Conservation (phyloP, 2,329 filamentous ascomycete genomes). For the Geosmithia morbida region DNA sequence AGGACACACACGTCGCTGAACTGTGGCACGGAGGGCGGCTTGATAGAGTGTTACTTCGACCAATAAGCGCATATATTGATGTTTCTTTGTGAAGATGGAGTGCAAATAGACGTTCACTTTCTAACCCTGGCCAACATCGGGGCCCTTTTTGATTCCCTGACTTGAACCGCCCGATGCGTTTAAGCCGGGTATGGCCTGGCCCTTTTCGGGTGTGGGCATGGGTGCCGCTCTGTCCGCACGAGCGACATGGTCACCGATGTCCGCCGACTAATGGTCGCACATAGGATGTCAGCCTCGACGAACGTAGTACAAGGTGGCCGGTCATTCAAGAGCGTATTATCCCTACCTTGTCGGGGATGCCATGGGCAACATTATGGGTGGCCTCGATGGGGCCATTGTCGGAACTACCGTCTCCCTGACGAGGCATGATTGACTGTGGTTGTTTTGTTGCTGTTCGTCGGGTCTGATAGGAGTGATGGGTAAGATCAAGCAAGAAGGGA, state of each 20-base stretch:
- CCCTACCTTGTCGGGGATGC: slow-evolving; percentile 21
- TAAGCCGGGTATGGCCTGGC: slow-evolving; percentile 21
- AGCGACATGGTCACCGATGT: slow-evolving; percentile 23
- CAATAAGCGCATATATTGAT: too few species aligned
- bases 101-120: too few species aligned
- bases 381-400: slow-evolving; percentile 28
- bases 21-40: too few species aligned
- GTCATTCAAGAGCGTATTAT: neutral
- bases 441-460: neutral
- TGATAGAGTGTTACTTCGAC: too few species aligned
- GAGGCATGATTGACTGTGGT: slow-evolving; percentile 27
- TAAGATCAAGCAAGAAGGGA: neutral
- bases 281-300: too few species aligned
- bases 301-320: too few species aligned
- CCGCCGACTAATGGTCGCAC: slow-evolving; percentile 6
- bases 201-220: slow-evolving; percentile 30
- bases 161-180: slow-evolving; percentile 28
- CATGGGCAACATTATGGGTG: slow-evolving; percentile 26
- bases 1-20: too few species aligned
- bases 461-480: neutral
- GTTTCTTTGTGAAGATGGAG: too few species aligned
- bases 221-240: slow-evolving; percentile 35
- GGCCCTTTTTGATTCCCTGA: slow-evolving; percentile 24
- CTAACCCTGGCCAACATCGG: slow-evolving; percentile 24
- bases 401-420: slow-evolving; percentile 30